Evolutionary conservation across 2,329 filamentous ascomycete genomes (phyloP), one percentile per base, ranked within the genome.

Genomic region (Pseudocercospora fijiensis): DNA sequence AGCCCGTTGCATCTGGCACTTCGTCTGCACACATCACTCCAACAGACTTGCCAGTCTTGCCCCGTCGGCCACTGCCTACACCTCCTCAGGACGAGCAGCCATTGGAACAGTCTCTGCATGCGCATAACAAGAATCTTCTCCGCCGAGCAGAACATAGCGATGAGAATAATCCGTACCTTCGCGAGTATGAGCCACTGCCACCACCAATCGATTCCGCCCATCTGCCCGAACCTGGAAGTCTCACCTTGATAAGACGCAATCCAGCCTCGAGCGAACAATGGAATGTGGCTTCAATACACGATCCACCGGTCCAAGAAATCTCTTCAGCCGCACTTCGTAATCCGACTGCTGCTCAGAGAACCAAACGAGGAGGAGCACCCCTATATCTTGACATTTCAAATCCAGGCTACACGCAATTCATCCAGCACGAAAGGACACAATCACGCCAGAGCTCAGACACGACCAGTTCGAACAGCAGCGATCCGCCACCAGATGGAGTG

Each of bases 371-470:
- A 18, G 80, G 79, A 20, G 72, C 78, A 7, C 80, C 81, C 0
- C 66, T 82, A 47, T 81, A 78, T 51, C 79, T 88, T 10, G 84
- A 87, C 58, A 81, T 88, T 10, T 81, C 78, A 8, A 87, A 85
- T 24, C 83, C 84, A 1, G 85, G 85, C 16, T 89, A 89, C 70
- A 80, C 77, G 43, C 84, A 84, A 60, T 88, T 88, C 67, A 73
- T 82, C n/a, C 71, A 74, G 2, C 74, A 77, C 9, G 57, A 69
- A 41, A 67, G 69, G 37, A 47, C 68, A 9, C 65, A 60, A 6
- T 72, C 72, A 4, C 64, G 67, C 7, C 57, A 57, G 26, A 74
- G 73, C 70, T 77, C 56, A 43, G 61, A 67, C 43, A 72, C 72
- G 8, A 64, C 63, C 16, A 68, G 64, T 28, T 69, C 62, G 7